phyloP scores from a whole-genome alignment of 1,284 basidiomycete species.

The Ganoderma resinaceum region DNA sequence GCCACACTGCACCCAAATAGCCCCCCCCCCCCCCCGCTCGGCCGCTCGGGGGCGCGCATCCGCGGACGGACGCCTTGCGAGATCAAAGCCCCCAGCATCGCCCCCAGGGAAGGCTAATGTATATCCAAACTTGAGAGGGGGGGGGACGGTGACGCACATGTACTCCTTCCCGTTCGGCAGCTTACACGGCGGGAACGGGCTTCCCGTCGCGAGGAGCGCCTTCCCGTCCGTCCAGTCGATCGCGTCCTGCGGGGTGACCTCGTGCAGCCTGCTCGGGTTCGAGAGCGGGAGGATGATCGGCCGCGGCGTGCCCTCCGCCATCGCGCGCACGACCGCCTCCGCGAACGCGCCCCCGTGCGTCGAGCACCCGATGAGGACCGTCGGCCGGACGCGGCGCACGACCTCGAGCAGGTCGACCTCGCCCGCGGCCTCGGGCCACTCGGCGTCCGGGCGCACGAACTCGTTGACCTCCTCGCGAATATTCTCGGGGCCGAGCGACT shows the following conservation, averaged over 20 bases:
- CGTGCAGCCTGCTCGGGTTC: slow-evolving; percentile 81
- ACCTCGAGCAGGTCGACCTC: slow-evolving; percentile 69
- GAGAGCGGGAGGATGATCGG: slow-evolving; percentile 87
- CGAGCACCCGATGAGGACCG: slow-evolving; percentile 84
- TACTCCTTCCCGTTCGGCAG: slow-evolving; percentile 74
- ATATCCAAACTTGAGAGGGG: neutral
- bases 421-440: slow-evolving; percentile 47
- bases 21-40: neutral
- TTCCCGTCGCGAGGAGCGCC: slow-evolving; percentile 83
- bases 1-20: neutral
- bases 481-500: slow-evolving; percentile 53
- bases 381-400: slow-evolving; percentile 71
- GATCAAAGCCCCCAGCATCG: neutral
- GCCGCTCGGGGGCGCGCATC: neutral
- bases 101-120: neutral
- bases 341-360: slow-evolving; percentile 84
- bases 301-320: slow-evolving; percentile 71
- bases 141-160: slow-evolving; percentile 48
- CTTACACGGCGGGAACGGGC: slow-evolving; percentile 81
- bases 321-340: slow-evolving; percentile 75
- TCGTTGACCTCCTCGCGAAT: slow-evolving; percentile 60
- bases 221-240: slow-evolving; percentile 80
- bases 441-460: slow-evolving; percentile 64
- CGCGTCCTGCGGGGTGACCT: slow-evolving; percentile 77
- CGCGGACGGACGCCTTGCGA: slow-evolving; percentile 1